These are phyloP conservation scores for Patellifolia procumbens DNA, from an alignment of 179 eudicot species.

Conservation along the genomic window DNA sequence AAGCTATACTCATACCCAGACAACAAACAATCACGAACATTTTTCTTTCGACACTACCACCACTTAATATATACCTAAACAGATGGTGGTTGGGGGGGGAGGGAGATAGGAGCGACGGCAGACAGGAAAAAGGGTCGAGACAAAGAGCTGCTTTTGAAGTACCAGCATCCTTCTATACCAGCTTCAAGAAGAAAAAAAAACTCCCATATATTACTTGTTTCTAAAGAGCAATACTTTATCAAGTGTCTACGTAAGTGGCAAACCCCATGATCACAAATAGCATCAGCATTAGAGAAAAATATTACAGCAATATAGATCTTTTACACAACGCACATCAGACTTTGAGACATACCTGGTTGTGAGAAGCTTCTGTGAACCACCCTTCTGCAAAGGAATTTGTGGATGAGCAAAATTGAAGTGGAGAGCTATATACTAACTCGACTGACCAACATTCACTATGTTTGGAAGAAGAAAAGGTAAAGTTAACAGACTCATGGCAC, in stretches of 20 bases:
- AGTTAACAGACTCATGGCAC: not conserved
- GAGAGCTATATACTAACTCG: not conserved
- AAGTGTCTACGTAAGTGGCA: not conserved
- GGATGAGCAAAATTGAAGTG: not conserved
- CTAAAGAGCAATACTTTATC: not conserved
- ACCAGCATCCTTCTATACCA: not conserved
- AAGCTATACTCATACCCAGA: not conserved
- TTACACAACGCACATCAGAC: not conserved
- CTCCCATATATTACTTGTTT: not conserved
- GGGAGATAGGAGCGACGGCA: not conserved
- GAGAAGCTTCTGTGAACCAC: conserved; percentile 64
- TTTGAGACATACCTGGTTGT: conserved; percentile 61
- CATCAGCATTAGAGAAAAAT: too few species aligned
- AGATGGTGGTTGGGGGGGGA: not conserved
- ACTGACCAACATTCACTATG: not conserved
- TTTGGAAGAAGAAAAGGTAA: not conserved
- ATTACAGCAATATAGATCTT: not conserved
- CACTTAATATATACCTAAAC: too few species aligned
- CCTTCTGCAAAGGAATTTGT: conserved; percentile 61
- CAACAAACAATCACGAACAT: not conserved
- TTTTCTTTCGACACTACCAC: not conserved
- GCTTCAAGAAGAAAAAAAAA: not conserved
- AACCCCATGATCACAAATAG: not conserved
- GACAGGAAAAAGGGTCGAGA: not conserved
- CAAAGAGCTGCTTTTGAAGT: not conserved